Evolutionary conservation across 768 basidiomycete genomes (phyloP).

Genomic region (Naematelia aurantialba): DNA sequence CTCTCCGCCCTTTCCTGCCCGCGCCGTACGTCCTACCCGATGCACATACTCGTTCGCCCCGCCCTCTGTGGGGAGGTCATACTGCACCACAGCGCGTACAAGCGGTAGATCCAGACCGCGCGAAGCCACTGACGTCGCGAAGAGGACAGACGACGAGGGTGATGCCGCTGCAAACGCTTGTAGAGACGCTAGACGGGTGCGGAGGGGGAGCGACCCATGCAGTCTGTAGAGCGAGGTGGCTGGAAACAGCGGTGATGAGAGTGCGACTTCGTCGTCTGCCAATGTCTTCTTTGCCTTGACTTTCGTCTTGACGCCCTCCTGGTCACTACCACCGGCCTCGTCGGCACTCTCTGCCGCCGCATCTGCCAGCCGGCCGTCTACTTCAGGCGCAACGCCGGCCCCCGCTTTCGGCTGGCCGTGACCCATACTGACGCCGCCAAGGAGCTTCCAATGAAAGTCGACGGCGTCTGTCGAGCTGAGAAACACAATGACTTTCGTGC

Average conservation of each 20-base stretch:
- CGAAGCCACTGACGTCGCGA: conserved; percentile 97
- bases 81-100: conserved; percentile 91
- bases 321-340: conserved; percentile 33
- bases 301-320: conserved; percentile 35
- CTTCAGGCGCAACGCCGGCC: conserved; percentile 2
- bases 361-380: background rate
- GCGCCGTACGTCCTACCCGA: conserved; percentile 92
- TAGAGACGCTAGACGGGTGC: conserved; percentile 75
- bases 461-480: conserved; percentile 96
- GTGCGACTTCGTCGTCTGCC: conserved; percentile 54
- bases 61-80: conserved; percentile 95
- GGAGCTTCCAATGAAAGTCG: conserved; percentile 87
- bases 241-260: conserved; percentile 72
- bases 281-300: conserved; percentile 41
- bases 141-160: conserved; percentile 62
- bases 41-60: conserved; percentile 96
- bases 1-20: conserved; percentile 91
- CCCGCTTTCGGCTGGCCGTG: conserved; percentile 28
- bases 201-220: conserved; percentile 84
- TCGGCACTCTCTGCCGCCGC: conserved; percentile 18
- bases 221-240: conserved; percentile 77
- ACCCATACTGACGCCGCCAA: conserved; percentile 70
- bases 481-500: conserved; percentile 72
- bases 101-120: conserved; percentile 92
- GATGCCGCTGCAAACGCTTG: conserved; percentile 64